Evolutionary conservation across 257 asterid genomes (phyloP), one percentile per base, ranked within the genome.

Genomic region (Galeopsis tetrahit): DNA sequence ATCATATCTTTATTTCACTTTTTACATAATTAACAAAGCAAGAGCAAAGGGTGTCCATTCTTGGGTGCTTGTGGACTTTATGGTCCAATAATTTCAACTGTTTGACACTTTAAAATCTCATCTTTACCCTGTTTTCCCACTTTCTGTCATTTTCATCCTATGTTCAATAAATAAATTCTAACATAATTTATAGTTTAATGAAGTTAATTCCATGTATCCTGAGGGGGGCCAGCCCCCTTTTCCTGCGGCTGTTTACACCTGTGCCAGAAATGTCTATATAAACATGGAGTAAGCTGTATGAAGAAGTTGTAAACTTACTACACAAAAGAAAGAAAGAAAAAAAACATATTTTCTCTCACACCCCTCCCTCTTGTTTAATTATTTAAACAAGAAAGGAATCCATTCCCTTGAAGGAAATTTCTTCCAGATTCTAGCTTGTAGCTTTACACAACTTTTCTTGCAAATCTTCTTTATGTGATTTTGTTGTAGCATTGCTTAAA

Each of bases 231-330:
- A 57, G 33, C 71, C 60, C 70, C 65, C 35, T 69, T 69, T 67
- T 28, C 46, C 68, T 48, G 61, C 70, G 8, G 32, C 63, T 69
- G 49, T 73, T 68, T 78, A 76, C 34, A 55, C 61, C 35, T 7
- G 6, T 15, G 61, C 14, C 58, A 66, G 60, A 68, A 75, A 21
- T 79, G 80, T 49, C 88, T 85, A 85, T 89, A 81, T 83, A 90
- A 82, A 68, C 58, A 70, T 66, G 73, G n/a, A n/a, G n/a, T 7
- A 28, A 35, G 59, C 42, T 66, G 38, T 60, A 21, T 57, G 43
- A 14, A 66, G 63, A n/a, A n/a, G n/a, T n/a, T n/a, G n/a, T n/a
- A n/a, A n/a, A 21, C 28, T 21, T 21, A 21, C 28, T n/a, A n/a
- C n/a, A n/a, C n/a, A n/a, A n/a, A n/a, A n/a, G n/a, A n/a, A n/a